Evolutionary conservation across 2,329 filamentous ascomycete genomes (phyloP).

Genomic region (Trichocomaceae sp.): DNA sequence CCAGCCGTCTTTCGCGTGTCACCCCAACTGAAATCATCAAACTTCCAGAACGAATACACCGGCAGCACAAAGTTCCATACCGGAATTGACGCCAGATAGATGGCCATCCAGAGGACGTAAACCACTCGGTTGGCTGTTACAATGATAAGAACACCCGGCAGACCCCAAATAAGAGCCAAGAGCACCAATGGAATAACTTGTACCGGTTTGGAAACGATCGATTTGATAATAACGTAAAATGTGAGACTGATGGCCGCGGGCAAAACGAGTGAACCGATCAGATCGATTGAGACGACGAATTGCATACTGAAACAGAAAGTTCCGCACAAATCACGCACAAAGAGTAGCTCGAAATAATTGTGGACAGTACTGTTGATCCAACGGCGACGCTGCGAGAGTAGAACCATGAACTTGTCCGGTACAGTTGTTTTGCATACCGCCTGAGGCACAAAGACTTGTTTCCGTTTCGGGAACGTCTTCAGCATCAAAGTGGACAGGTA

Average conservation of each 20-base stretch:
- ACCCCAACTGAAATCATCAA: constrained; percentile 99
- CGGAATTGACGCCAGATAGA: constrained; percentile 87
- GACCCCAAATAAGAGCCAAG: constrained; percentile 81
- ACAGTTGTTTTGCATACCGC: constrained; percentile 98
- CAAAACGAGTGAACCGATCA: constrained; percentile 87
- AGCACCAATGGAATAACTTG: constrained; percentile 89
- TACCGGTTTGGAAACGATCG: constrained; percentile 67
- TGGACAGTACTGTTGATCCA: constrained; percentile 99
- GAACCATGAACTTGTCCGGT: constrained; percentile 82
- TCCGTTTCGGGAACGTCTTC: constrained; percentile 96
- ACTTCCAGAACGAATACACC: constrained; percentile 96
- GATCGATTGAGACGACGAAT: constrained; percentile 92
- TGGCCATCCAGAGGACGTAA: constrained; percentile 94
- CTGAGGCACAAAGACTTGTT: constrained; percentile 97
- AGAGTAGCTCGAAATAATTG: constrained; percentile 94
- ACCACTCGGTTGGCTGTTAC: constrained; percentile 87
- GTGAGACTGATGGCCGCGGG: constrained; percentile 96
- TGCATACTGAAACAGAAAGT: constrained; percentile 99
- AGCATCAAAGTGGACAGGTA: constrained; percentile 97
- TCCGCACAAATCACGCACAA: constrained; percentile 92
- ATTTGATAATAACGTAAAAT: constrained; percentile 85
- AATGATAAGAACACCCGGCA: constrained; percentile 85
- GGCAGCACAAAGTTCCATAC: constrained; percentile 98
- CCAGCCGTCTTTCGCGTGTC: constrained; percentile 93
- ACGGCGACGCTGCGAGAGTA: constrained; percentile 87